These are phyloP conservation scores for Cucurbita maxima DNA, from an alignment of 306 rosid genomes.

Conservation along the genomic window DNA sequence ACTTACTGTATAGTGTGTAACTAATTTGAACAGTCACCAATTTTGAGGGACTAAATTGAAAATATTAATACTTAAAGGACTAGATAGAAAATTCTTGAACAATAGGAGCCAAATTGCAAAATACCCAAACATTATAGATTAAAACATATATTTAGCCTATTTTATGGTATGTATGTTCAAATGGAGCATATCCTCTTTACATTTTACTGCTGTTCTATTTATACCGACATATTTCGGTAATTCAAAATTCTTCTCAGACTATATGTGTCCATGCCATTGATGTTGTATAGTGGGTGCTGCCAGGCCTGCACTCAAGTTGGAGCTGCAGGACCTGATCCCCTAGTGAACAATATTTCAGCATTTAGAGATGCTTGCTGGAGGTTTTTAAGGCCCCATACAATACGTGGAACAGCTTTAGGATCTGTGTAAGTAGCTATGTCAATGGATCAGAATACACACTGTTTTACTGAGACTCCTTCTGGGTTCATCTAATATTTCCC, in stretches of 20 bases:
- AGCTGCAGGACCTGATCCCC: slow-evolving; percentile 66
- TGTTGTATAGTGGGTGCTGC: slow-evolving; percentile 20
- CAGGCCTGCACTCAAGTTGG: slow-evolving; percentile 81
- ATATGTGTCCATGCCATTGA: slow-evolving; percentile 14
- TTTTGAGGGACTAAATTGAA: background rate
- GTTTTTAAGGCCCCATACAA: slow-evolving; percentile 91
- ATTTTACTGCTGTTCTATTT: background rate
- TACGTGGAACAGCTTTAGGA: slow-evolving; percentile 84
- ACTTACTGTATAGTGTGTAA: background rate
- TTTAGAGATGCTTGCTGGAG: slow-evolving; percentile 95
- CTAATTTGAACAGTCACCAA: background rate
- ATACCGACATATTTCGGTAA: background rate
- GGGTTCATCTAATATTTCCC: background rate
- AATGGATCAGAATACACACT: background rate
- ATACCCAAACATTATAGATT: background rate
- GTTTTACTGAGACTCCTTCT: background rate
- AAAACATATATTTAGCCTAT: background rate
- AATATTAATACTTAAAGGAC: background rate
- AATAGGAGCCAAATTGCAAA: background rate
- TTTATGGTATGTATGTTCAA: background rate
- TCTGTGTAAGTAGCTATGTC: slow-evolving; percentile 43
- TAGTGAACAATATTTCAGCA: slow-evolving; percentile 35
- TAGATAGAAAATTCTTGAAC: background rate
- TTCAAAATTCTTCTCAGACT: background rate
- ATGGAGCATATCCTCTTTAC: background rate